These are phyloP conservation scores for Protomyces inundatus DNA, from an alignment of 1,139 yeast species.

Conservation along the genomic window DNA sequence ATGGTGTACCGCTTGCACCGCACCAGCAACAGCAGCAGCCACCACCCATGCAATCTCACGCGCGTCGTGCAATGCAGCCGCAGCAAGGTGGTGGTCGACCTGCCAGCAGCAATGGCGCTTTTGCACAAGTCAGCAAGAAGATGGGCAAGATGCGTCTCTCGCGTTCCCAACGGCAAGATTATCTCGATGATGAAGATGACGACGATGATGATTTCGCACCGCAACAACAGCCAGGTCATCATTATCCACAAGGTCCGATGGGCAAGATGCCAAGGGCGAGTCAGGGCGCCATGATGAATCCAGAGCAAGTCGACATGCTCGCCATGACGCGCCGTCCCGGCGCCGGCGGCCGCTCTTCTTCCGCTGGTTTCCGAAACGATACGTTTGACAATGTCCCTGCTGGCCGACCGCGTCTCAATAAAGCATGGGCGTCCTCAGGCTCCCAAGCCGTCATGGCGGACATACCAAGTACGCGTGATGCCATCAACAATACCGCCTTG, in stretches of 20 bases:
- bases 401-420: conserved; percentile 6
- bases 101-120: background rate
- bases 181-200: conserved; percentile 17
- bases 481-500: conserved; percentile 9
- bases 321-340: conserved; percentile 21
- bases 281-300: conserved; percentile 3
- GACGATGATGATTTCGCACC: conserved; percentile 23
- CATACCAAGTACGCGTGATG: conserved; percentile 12
- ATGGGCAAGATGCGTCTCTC: conserved; percentile 19
- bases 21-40: background rate
- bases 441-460: conserved; percentile 4
- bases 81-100: background rate
- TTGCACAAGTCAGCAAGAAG: conserved; percentile 15
- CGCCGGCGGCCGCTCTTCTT: conserved; percentile 1
- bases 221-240: background rate
- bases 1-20: conserved; percentile 3
- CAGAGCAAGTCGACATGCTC: conserved; percentile 28
- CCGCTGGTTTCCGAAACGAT: background rate
- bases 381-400: background rate
- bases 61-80: background rate
- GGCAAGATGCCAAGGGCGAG: background rate
- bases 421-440: conserved; percentile 1
- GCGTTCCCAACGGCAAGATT: background rate
- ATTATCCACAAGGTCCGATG: too few relatives aligned
- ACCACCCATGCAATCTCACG: background rate